Evolutionary conservation across 2,329 filamentous ascomycete genomes (phyloP).

Genomic region (Pseudogymnoascus sp.): DNA sequence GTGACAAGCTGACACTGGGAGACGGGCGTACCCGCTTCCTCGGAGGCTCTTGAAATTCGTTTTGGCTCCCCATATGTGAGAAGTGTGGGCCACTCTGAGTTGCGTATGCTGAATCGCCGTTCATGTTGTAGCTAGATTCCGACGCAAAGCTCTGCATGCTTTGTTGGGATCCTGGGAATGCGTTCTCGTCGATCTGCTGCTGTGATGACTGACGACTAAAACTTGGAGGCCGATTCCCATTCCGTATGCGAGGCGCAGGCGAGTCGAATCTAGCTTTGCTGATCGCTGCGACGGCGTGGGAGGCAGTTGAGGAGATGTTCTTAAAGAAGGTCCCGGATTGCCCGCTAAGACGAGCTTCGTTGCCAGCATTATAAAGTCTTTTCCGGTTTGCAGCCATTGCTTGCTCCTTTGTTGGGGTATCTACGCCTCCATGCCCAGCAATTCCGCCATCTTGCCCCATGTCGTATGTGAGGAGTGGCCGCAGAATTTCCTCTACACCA

Average conservation of each 20-base stretch:
- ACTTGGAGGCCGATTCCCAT: conserved; percentile 56
- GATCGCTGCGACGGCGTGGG: conserved; percentile 88
- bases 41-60: conserved; percentile 63
- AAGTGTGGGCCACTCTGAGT: conserved; percentile 41
- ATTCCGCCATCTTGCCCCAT: conserved; percentile 67
- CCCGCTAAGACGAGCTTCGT: conserved; percentile 59
- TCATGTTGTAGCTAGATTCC: conserved; percentile 62
- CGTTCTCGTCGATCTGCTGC: conserved; percentile 47
- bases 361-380: conserved; percentile 72
- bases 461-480: conserved; percentile 70
- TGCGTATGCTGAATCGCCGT: conserved; percentile 58
- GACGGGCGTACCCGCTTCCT: conserved; percentile 62
- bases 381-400: conserved; percentile 95
- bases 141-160: conserved; percentile 65
- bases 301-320: conserved; percentile 89
- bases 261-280: conserved; percentile 94
- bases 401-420: conserved; percentile 97
- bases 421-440: conserved; percentile 66
- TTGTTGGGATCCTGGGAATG: conserved; percentile 70
- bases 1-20: conserved; percentile 44
- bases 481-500: conserved; percentile 66
- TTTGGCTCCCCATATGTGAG: conserved; percentile 28
- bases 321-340: conserved; percentile 87
- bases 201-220: conserved; percentile 65
- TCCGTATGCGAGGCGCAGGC: conserved; percentile 58